A percentile compares a stretch with the other conserved stretches of the same genome.
Conservation (phyloP, 805 yeast species). For the Geotrichum ghanense region DNA sequence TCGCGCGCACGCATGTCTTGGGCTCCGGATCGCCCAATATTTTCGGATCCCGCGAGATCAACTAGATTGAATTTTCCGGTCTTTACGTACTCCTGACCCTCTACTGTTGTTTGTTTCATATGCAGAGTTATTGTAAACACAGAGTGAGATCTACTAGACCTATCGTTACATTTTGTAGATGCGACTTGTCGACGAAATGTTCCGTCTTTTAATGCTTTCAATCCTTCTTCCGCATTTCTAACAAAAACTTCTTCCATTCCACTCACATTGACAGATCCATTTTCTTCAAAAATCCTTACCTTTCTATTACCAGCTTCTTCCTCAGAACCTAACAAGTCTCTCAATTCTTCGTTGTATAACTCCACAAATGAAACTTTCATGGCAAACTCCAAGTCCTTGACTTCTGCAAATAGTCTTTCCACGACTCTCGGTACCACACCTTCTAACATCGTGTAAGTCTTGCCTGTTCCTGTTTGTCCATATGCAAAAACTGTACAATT, state of each 20-base stretch:
- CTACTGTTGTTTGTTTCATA: conserved; percentile 40
- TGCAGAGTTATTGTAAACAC: conserved; percentile 60
- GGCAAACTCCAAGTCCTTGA: conserved; percentile 39
- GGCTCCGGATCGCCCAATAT: conserved; percentile 80
- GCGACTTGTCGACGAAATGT: conserved; percentile 59
- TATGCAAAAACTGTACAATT: conserved; percentile 79
- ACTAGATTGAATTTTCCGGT: conserved; percentile 67
- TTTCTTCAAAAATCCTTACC: conserved; percentile 49
- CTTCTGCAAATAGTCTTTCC: conserved; percentile 38
- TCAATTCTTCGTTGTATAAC: conserved; percentile 75
- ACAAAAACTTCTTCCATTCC: conserved; percentile 42
- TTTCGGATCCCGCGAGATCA: conserved; percentile 93
- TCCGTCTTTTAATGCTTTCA: conserved; percentile 43
- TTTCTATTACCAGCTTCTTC: conserved; percentile 41
- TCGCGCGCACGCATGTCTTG: conserved; percentile 77
- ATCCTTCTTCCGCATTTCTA: conserved; percentile 39
- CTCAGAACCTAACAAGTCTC: conserved; percentile 46
- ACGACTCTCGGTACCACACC: conserved; percentile 56
- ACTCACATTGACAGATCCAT: conserved; percentile 31
- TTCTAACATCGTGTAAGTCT: conserved; percentile 83
- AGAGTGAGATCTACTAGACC: conserved; percentile 71
- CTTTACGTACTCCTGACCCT: conserved; percentile 54
- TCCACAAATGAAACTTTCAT: conserved; percentile 77
- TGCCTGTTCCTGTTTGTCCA: conserved; percentile 90
- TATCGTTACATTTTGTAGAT: conserved; percentile 64